These are phyloP conservation scores for Paramyrothecium roridum DNA, from an alignment of 2,329 filamentous ascomycete genomes.

Conservation along the genomic window DNA sequence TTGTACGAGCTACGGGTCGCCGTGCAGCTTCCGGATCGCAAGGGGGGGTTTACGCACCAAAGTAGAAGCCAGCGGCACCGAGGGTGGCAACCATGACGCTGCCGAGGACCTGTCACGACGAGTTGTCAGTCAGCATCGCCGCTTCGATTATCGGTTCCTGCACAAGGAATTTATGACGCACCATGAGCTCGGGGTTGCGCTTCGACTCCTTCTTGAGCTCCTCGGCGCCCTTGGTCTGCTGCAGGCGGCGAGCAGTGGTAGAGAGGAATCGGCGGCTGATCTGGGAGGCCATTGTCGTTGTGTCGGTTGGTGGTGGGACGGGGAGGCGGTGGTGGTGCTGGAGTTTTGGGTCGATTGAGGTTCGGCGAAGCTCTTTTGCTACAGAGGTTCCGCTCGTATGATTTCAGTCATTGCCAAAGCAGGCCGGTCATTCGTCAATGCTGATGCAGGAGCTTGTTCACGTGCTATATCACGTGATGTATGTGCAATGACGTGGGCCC, in stretches of 20 bases:
- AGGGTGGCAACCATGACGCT: slow-evolving; percentile 89
- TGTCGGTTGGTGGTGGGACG: slow-evolving; percentile 11
- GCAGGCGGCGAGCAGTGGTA: slow-evolving; percentile 50
- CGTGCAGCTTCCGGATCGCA: background rate
- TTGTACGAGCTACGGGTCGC: background rate
- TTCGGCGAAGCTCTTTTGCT: slow-evolving; percentile 10
- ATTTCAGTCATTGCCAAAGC: slow-evolving; percentile 18
- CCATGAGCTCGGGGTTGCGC: slow-evolving; percentile 46
- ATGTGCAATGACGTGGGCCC: background rate
- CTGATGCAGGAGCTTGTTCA: slow-evolving; percentile 7
- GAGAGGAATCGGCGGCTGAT: slow-evolving; percentile 55
- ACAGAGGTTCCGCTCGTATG: slow-evolving; percentile 26
- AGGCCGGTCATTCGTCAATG: slow-evolving; percentile 24
- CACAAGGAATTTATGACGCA: slow-evolving; percentile 34
- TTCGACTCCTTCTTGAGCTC: slow-evolving; percentile 56
- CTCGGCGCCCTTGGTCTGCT: slow-evolving; percentile 35
- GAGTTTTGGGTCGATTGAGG: slow-evolving; percentile 10
- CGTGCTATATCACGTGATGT: slow-evolving; percentile 14
- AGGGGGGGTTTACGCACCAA: slow-evolving; percentile 52
- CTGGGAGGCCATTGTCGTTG: slow-evolving; percentile 51
- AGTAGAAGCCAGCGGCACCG: slow-evolving; percentile 85
- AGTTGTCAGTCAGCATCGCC: slow-evolving; percentile 9
- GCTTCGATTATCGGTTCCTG: slow-evolving; percentile 5
- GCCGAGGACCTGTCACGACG: slow-evolving; percentile 69
- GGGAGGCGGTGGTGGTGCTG: slow-evolving; percentile 12